Evolutionary conservation across 768 basidiomycete species (phyloP), one percentile per base, ranked within the genome.

Genomic region (Rhodotorula toruloides): DNA sequence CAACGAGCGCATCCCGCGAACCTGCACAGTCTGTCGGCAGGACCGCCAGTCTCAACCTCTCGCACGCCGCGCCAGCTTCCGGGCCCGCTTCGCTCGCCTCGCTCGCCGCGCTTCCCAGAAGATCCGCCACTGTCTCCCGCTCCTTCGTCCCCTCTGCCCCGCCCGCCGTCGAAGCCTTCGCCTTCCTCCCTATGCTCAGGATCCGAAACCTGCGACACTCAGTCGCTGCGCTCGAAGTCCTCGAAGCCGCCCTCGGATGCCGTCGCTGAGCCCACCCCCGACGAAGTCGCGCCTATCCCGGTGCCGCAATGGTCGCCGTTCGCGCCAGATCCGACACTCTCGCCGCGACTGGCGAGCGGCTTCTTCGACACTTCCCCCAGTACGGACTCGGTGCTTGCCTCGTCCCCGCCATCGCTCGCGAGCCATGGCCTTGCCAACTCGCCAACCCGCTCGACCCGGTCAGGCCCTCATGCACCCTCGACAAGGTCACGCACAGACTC

Each of bases 251-350:
- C 29, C 4, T 56, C 55, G 0, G 55, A 56, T 42, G 10, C 7
- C 29, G 55, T 56, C 32, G 55, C 42, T 42, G 55, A 56, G 32
- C 55, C 55, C 3, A 32, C 55, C 29, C 55, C 55, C 1, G 55
- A 56, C 31, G 55, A 56, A 31, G 55, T 56, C 4, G 16, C 55
- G 29, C 55, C 55, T 29, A 2, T 42, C 2, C 49, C 58, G 10
- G 58, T 54, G 7, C 61, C 61, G 17, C 43, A 48, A 34, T 49
- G 22, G 21, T 21, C 27, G 19, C 36, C 37, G 7, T 48, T 55
- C 54, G 36, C 61, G 27, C 54, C 47, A 27, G 55, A 43, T 7
- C 0, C 2, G 29, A 5, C 27, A 31, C 25, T 19, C 7, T 16
- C 31, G 48, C 48, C 31, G 1, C 19, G 6, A 14, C 14, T 9